phyloP scores from a whole-genome alignment of 768 basidiomycete species.

The Termitomyces sp. region DNA sequence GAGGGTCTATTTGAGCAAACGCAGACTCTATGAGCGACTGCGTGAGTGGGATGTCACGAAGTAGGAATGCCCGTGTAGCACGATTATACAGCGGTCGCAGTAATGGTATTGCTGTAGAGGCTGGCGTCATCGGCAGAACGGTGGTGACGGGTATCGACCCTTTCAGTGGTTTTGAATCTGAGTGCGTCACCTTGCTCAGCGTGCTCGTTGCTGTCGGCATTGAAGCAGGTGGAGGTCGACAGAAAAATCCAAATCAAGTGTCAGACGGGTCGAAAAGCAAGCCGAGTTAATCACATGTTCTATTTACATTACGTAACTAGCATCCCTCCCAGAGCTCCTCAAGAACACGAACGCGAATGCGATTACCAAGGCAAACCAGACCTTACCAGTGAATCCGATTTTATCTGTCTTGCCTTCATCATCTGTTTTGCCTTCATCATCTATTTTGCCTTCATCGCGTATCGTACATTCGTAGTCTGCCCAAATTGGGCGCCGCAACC shows the following conservation, averaged over 20 bases:
- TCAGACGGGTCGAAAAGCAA: background rate
- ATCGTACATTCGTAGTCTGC: background rate
- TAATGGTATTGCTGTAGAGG: conserved; percentile 37
- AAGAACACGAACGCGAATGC: background rate
- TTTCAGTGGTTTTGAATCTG: conserved; percentile 30
- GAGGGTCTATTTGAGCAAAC: conserved; percentile 53
- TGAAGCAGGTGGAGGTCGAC: conserved; percentile 8
- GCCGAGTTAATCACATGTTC: conserved; percentile 11
- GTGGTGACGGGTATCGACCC: conserved; percentile 14
- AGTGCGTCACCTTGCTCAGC: conserved; percentile 22
- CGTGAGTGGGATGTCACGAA: conserved; percentile 64
- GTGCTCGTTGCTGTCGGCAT: conserved; percentile 53
- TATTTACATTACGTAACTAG: background rate
- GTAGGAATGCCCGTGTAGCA: conserved; percentile 75
- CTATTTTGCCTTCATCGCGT: too few species aligned
- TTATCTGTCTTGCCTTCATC: too few species aligned
- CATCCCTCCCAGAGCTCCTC: background rate
- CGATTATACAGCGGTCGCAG: conserved; percentile 71
- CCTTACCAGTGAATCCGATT: background rate
- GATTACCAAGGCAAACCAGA: background rate
- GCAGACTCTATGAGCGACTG: conserved; percentile 63
- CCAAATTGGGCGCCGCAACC: background rate
- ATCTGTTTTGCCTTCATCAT: too few species aligned
- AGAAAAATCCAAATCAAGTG: background rate
- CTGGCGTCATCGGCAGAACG: conserved; percentile 13